Evolutionary conservation across 371 early-diverging fungal genomes (phyloP).

Genomic region (Lichtheimia hyalospora): DNA sequence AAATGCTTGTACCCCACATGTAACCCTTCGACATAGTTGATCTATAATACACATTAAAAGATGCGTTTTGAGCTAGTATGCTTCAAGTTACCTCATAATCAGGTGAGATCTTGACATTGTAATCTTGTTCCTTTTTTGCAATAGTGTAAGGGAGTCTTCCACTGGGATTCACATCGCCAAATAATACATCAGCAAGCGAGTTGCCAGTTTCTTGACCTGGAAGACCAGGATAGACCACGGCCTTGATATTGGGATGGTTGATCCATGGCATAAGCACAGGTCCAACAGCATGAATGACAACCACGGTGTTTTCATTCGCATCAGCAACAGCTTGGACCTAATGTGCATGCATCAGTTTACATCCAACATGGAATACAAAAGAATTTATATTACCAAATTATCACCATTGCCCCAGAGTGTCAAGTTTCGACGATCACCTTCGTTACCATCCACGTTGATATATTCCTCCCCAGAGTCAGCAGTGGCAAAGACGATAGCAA

Average conservation of each 20-base stretch:
- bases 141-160: constrained; percentile 55
- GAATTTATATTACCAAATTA: constrained; percentile 34
- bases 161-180: constrained; percentile 58
- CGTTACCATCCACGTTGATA: constrained; percentile 36
- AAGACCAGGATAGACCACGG: constrained; percentile 42
- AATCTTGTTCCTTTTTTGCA: constrained; percentile 30
- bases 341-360: not conserved
- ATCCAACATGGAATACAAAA: not conserved
- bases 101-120: constrained; percentile 16
- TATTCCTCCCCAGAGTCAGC: constrained; percentile 62
- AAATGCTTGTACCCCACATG: constrained; percentile 50
- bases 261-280: constrained; percentile 53
- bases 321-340: constrained; percentile 45
- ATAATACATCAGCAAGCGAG: constrained; percentile 51
- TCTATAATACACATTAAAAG: constrained; percentile 6
- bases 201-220: constrained; percentile 57
- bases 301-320: constrained; percentile 43
- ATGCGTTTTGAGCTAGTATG: not conserved
- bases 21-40: constrained; percentile 50
- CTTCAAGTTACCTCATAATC: constrained; percentile 4
- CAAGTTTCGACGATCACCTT: constrained; percentile 62
- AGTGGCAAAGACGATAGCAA: constrained; percentile 58
- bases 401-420: constrained; percentile 62
- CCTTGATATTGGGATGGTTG: constrained; percentile 46
- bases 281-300: constrained; percentile 52